These are phyloP conservation scores for Citrus reticulata DNA, from an alignment of 345 rosid genomes.

Conservation along the genomic window DNA sequence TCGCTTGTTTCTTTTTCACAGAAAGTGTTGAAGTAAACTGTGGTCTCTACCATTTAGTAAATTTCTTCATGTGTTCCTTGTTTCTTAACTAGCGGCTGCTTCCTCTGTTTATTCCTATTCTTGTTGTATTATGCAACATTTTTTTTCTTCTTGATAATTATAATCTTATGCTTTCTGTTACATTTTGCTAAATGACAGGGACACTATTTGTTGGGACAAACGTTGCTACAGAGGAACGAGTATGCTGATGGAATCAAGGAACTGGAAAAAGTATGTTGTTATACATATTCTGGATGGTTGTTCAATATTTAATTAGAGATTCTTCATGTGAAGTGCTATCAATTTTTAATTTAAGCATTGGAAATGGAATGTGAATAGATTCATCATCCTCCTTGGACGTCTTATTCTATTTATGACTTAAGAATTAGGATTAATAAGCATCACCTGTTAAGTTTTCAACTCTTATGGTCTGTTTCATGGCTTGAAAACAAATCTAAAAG, in stretches of 20 bases:
- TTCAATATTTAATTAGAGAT: background rate
- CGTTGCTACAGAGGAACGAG: constrained; percentile 52
- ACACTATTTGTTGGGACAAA: constrained; percentile 84
- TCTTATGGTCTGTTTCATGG: background rate
- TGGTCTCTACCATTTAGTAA: background rate
- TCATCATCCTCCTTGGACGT: background rate
- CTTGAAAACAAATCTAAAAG: background rate
- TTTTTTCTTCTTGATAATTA: constrained; percentile 5
- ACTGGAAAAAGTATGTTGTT: constrained; percentile 57
- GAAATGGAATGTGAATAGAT: background rate
- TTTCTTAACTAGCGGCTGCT: background rate
- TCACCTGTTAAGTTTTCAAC: background rate
- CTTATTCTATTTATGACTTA: background rate
- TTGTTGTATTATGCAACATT: constrained; percentile 1
- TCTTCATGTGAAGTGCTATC: background rate
- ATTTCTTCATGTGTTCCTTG: background rate
- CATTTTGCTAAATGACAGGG: constrained; percentile 44
- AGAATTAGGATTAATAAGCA: background rate
- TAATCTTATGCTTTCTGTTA: background rate
- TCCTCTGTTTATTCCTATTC: background rate
- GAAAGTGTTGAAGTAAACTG: background rate
- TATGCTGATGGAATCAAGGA: constrained; percentile 59
- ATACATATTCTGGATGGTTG: background rate
- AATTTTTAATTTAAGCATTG: background rate
- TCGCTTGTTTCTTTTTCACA: background rate